These are phyloP conservation scores for Penicillium psychrosexuale DNA, from an alignment of 2,329 filamentous ascomycete genomes.

Conservation along the genomic window DNA sequence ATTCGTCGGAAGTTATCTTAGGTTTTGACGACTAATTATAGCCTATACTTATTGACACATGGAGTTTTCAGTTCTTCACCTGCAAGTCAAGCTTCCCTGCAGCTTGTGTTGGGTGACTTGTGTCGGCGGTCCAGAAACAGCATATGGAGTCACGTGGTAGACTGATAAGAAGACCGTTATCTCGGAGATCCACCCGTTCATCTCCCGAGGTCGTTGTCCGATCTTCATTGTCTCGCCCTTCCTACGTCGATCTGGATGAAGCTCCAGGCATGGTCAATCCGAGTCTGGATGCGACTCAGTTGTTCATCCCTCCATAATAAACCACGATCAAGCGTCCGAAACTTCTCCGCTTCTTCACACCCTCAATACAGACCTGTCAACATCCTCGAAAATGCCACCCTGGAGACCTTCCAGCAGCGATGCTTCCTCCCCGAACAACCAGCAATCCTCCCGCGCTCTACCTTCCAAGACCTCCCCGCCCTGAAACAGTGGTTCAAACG, in stretches of 20 bases:
- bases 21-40: too few species aligned
- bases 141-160: too few species aligned
- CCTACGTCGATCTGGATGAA: constrained; percentile 26
- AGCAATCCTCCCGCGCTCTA: constrained; percentile 47
- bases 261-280: constrained; percentile 22
- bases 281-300: constrained; percentile 10
- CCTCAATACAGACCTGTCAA: constrained; percentile 25
- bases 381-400: constrained; percentile 31
- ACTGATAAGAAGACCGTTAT: too few species aligned
- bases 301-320: background rate
- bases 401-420: constrained; percentile 51
- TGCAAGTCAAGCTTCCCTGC: too few species aligned
- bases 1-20: too few species aligned
- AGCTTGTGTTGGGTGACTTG: too few species aligned
- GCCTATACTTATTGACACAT: too few species aligned
- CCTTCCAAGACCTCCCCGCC: constrained; percentile 52
- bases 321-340: background rate
- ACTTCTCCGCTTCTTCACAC: constrained; percentile 6
- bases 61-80: too few species aligned
- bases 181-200: background rate
- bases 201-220: background rate
- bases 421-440: constrained; percentile 56
- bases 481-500: constrained; percentile 57
- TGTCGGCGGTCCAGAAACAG: too few species aligned
- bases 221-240: background rate